These are phyloP conservation scores for Pugionium cornutum DNA, from an alignment of 345 rosid genomes.

Conservation along the genomic window DNA sequence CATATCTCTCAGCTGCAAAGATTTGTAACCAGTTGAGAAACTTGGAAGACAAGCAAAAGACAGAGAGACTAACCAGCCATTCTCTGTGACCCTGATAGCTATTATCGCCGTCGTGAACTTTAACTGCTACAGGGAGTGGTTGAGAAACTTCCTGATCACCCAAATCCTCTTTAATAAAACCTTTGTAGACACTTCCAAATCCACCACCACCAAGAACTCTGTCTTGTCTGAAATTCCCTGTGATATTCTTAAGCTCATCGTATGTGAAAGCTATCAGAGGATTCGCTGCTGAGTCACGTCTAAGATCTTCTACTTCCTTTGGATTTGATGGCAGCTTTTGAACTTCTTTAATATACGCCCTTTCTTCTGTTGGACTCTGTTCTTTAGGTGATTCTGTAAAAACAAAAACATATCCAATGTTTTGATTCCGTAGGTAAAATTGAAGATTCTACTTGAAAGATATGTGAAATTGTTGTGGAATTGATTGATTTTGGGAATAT, in stretches of 20 bases:
- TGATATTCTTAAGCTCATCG: slow-evolving; percentile 71
- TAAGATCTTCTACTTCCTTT: slow-evolving; percentile 91
- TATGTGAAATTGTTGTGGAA: slow-evolving; percentile 3
- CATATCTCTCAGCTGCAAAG: not conserved
- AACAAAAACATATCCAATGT: not conserved
- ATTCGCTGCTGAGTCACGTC: slow-evolving; percentile 75
- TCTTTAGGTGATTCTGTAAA: slow-evolving; percentile 65
- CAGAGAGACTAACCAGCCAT: slow-evolving; percentile 77
- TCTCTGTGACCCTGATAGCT: slow-evolving; percentile 95
- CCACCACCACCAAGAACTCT: slow-evolving; percentile 96
- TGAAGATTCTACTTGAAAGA: slow-evolving; percentile 16
- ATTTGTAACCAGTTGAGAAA: slow-evolving; percentile 1
- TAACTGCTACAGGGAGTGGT: slow-evolving; percentile 82
- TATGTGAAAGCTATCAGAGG: slow-evolving; percentile 82
- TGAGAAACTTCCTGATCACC: slow-evolving; percentile 57
- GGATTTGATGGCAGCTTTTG: slow-evolving; percentile 86
- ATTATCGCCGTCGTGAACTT: slow-evolving; percentile 93
- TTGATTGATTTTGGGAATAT: not conserved
- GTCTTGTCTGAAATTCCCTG: slow-evolving; percentile 87
- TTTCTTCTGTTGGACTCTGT: slow-evolving; percentile 44
- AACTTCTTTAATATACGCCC: slow-evolving; percentile 33
- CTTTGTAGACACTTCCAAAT: slow-evolving; percentile 91
- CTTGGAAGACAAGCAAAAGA: slow-evolving; percentile 20
- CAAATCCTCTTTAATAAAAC: slow-evolving; percentile 62
- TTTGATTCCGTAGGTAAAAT: not conserved